Conservation (phyloP, 192 early-diverging fungal genomes). For the Podila epicladia region DNA sequence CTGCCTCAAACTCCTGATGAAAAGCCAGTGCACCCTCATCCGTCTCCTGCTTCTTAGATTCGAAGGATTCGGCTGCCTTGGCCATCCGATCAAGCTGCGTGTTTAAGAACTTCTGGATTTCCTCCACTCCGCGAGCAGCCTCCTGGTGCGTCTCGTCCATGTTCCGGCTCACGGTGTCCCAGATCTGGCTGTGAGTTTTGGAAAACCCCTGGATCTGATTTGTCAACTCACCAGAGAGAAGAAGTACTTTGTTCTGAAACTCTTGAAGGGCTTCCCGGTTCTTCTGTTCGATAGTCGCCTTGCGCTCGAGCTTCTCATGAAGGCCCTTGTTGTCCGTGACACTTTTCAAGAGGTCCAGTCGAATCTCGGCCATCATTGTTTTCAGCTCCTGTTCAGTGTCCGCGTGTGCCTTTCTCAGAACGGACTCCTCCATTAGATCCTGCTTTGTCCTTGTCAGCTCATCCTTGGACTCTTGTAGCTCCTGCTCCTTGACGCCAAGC, state of each 20-base stretch:
- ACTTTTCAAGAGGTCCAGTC: slow-evolving; percentile 40
- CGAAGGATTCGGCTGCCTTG: slow-evolving; percentile 10
- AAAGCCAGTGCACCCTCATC: slow-evolving; percentile 19
- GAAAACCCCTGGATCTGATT: slow-evolving; percentile 17
- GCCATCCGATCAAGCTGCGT: slow-evolving; percentile 14
- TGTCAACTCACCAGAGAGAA: slow-evolving; percentile 15
- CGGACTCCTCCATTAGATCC: slow-evolving; percentile 30
- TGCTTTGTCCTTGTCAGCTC: slow-evolving; percentile 38
- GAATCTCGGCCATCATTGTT: slow-evolving; percentile 33
- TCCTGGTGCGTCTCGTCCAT: slow-evolving; percentile 27
- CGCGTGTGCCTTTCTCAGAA: slow-evolving; percentile 60
- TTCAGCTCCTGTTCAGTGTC: slow-evolving; percentile 56
- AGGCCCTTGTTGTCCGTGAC: slow-evolving; percentile 46
- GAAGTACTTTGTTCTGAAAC: slow-evolving; percentile 28
- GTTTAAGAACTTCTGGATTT: slow-evolving; percentile 2
- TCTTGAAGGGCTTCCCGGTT: slow-evolving; percentile 25
- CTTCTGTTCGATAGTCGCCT: slow-evolving; percentile 17
- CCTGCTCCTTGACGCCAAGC: slow-evolving; percentile 31
- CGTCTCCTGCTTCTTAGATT: slow-evolving; percentile 9
- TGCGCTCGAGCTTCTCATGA: slow-evolving; percentile 37
- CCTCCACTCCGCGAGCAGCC: neutral
- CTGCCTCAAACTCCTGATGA: slow-evolving; percentile 27
- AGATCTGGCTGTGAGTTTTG: slow-evolving; percentile 9
- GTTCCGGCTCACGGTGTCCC: slow-evolving; percentile 1
- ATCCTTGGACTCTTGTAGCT: slow-evolving; percentile 23